A percentile compares a stretch with the other conserved stretches of the same genome.
phyloP scores from a whole-genome alignment of 2,329 filamentous ascomycete genomes.

The Monilinia laxa region DNA sequence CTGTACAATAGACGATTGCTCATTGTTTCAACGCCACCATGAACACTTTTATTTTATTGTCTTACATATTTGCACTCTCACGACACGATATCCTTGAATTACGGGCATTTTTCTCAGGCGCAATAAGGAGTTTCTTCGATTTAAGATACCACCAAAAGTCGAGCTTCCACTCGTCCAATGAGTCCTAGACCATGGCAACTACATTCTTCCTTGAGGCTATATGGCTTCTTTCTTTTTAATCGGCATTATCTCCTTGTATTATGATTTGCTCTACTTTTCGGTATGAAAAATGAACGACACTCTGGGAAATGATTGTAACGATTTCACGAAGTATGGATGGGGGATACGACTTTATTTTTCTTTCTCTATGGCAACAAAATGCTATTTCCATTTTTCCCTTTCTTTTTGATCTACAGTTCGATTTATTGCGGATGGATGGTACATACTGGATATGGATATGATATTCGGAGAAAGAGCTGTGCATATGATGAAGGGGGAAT shows the following conservation, averaged over 20 bases:
- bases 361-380: neutral
- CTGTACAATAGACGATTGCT: conserved; percentile 10
- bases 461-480: conserved; percentile 14
- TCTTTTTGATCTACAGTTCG: neutral
- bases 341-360: neutral
- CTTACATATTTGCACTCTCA: conserved; percentile 7
- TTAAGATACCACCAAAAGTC: neutral
- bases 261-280: conserved; percentile 6
- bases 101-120: neutral
- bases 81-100: conserved; percentile 16
- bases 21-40: neutral
- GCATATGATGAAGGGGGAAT: conserved; percentile 4
- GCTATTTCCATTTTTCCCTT: neutral
- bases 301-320: conserved; percentile 21
- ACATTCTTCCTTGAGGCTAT: conserved; percentile 8
- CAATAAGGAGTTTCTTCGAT: conserved; percentile 12
- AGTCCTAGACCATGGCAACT: conserved; percentile 1
- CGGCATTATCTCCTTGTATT: conserved; percentile 10
- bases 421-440: conserved; percentile 10
- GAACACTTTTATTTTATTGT: neutral
- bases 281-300: conserved; percentile 3
- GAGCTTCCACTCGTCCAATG: neutral
- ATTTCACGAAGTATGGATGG: conserved; percentile 11
- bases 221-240: conserved; percentile 12
- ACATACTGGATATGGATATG: conserved; percentile 7